Evolutionary conservation across 768 basidiomycete species (phyloP).

Genomic region (Boletus rubescentipes): DNA sequence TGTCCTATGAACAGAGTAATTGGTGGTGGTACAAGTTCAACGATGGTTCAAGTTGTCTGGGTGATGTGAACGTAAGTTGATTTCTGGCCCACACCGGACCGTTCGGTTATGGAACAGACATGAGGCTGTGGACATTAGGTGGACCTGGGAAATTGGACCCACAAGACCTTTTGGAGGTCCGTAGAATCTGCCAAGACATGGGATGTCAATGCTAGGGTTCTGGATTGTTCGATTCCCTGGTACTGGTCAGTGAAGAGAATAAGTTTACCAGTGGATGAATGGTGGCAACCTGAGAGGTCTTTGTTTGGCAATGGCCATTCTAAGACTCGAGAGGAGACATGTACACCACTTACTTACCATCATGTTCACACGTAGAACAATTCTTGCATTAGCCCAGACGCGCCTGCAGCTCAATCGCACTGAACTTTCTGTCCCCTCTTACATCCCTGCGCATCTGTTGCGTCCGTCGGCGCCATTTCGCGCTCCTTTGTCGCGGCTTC

Average conservation of each 20-base stretch:
- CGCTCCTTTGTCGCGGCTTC: neutral
- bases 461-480: neutral
- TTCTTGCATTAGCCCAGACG: constrained; percentile 2
- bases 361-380: constrained; percentile 13
- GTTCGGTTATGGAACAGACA: constrained; percentile 19
- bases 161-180: neutral
- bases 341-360: neutral
- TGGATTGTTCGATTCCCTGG: neutral
- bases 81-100: constrained; percentile 14
- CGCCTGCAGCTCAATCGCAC: neutral
- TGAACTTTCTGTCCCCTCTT: neutral
- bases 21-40: constrained; percentile 26
- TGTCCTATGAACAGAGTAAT: constrained; percentile 4
- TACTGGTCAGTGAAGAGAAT: neutral
- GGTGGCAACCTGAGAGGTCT: neutral
- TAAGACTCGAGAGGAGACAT: neutral
- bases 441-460: neutral
- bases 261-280: no score
- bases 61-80: constrained; percentile 30
- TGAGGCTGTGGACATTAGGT: constrained; percentile 2
- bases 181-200: neutral
- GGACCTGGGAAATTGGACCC: constrained; percentile 9
- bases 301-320: constrained; percentile 15
- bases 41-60: constrained; percentile 3
- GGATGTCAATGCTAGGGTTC: neutral